Evolutionary conservation across 192 early-diverging fungal species (phyloP), one percentile per base, ranked within the genome.

Genomic region (Coemansia sp.): DNA sequence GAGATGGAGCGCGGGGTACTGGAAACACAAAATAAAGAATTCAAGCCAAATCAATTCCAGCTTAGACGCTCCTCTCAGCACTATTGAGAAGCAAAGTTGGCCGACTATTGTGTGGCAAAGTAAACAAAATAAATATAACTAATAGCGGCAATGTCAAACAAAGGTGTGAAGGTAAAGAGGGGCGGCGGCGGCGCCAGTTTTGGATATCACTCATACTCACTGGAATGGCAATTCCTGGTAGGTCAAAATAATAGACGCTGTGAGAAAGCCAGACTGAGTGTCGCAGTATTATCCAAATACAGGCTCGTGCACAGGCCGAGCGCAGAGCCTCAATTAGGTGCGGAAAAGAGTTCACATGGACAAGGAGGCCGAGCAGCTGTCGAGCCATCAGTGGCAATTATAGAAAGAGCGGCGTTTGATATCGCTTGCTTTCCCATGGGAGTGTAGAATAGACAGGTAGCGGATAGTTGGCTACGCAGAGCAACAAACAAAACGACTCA

Each of bases 151-250:
- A 31, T 10, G 52, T 10, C 52, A 55, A 31, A 55, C 52, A 55
- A 55, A 31, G 24, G 52, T 3, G 27, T 7, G 12, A 55, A 31
- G 24, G 27, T 27, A 55, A n/a, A 55, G 27, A 15, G 52, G 11
- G 52, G 52, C 27, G 52, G 27, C 52, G 24, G 47, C 47, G 47
- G 27, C 52, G 52, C 27, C 52, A 29, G 52, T 16, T 29, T 33
- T 58, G 57, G 57, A 58, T 58, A 58, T 58, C 55, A 58, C 55
- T 58, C 55, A 58, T 58, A 58, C 55, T 36, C 3, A 33, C 31
- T 7, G 16, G 18, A 58, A 58, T 36, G 27, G 55, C 55, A 58
- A 34, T 36, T 34, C 29, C 13, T 58, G 55, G 31, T 18, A 16
- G 29, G 29, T 15, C 15, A 57, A 58, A 58, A 58, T 7, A 58